A percentile compares a stretch with the other conserved stretches of the same genome.
Conservation (phyloP, 2,329 filamentous ascomycete species). For the Fusarium goolgardi region DNA sequence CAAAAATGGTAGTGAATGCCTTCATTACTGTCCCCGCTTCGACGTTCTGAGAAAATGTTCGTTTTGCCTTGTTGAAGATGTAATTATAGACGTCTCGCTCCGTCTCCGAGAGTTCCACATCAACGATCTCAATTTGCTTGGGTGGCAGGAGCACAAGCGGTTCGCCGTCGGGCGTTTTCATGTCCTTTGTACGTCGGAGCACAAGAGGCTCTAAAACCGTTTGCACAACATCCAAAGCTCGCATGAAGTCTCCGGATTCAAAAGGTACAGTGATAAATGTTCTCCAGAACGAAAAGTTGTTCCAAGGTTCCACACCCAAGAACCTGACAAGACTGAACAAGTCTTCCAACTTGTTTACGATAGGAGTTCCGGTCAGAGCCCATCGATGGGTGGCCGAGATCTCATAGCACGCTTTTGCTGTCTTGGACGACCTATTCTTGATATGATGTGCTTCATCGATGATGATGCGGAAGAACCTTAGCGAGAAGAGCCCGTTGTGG, state of each 20-base stretch:
- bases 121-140: conserved; percentile 84
- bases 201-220: conserved; percentile 97
- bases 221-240: conserved; percentile 94
- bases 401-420: conserved; percentile 93
- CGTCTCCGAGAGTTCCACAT: conserved; percentile 84
- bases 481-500: conserved; percentile 83
- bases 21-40: conserved; percentile 94
- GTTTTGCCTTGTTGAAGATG: conserved; percentile 85
- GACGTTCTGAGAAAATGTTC: conserved; percentile 85
- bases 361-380: conserved; percentile 94
- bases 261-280: conserved; percentile 99
- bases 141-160: conserved; percentile 82
- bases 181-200: conserved; percentile 93
- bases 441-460: conserved; percentile 96
- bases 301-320: conserved; percentile 95
- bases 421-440: conserved; percentile 91
- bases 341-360: conserved; percentile 95
- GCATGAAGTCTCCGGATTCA: conserved; percentile 92
- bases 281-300: conserved; percentile 98
- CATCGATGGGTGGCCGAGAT: conserved; percentile 87
- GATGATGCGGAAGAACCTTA: conserved; percentile 95
- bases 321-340: conserved; percentile 94
- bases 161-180: conserved; percentile 89
- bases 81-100: conserved; percentile 94
- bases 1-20: conserved; percentile 96